Evolutionary conservation across 139 green algal species (phyloP).

Genomic region (Volvox africanus): DNA sequence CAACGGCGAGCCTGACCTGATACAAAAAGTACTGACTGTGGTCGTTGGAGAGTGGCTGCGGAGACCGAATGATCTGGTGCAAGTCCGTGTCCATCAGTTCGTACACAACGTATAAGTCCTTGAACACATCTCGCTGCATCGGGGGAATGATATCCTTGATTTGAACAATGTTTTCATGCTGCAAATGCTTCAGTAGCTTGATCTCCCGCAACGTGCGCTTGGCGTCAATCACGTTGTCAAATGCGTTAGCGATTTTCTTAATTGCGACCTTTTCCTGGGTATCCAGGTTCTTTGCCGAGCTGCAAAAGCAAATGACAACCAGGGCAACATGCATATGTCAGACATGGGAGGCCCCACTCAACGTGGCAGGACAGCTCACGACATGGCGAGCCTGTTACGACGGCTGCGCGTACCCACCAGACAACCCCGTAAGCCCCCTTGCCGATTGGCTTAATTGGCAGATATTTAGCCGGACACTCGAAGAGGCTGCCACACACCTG

Average conservation of each 20-base stretch:
- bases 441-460: constrained; percentile 88
- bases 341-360: not conserved
- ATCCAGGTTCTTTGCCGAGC: constrained; percentile 68
- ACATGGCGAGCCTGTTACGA: not conserved
- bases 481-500: constrained; percentile 76
- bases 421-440: constrained; percentile 98
- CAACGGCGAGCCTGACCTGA: constrained; percentile 71
- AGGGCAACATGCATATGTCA: too few species aligned
- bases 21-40: constrained; percentile 99
- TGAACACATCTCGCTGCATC: constrained; percentile 62
- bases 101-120: constrained; percentile 98
- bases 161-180: constrained; percentile 84
- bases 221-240: constrained; percentile 95
- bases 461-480: constrained; percentile 70
- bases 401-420: constrained; percentile 79
- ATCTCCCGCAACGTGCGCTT: constrained; percentile 95
- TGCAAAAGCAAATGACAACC: constrained; percentile 13
- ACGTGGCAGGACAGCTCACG: too few species aligned
- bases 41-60: constrained; percentile 94
- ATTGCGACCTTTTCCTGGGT: constrained; percentile 87
- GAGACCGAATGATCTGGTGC: constrained; percentile 98
- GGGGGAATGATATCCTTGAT: constrained; percentile 80
- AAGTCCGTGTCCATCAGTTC: constrained; percentile 99
- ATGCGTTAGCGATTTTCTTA: constrained; percentile 97
- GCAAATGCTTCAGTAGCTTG: constrained; percentile 88